These are phyloP conservation scores for Myxozyma udenii DNA, from an alignment of 805 yeast genomes.

Conservation along the genomic window DNA sequence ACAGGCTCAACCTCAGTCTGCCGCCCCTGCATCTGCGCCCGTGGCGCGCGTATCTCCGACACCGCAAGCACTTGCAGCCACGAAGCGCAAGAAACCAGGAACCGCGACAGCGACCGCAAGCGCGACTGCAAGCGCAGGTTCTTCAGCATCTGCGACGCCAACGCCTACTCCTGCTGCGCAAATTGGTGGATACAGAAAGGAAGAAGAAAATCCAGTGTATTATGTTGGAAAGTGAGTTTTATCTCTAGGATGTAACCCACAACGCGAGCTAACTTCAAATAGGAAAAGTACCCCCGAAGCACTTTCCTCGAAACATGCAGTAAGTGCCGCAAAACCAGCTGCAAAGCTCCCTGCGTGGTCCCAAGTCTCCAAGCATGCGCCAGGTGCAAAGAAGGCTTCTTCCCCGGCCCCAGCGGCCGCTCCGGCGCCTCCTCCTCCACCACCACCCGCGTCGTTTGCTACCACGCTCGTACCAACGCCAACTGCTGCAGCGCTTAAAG, in stretches of 20 bases:
- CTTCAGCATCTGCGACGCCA: background rate
- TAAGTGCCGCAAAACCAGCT: background rate
- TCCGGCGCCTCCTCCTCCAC: conserved; percentile 1
- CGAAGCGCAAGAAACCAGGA: background rate
- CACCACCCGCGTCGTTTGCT: background rate
- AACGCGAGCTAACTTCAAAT: background rate
- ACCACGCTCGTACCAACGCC: background rate
- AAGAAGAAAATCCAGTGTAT: background rate
- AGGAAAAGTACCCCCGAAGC: background rate
- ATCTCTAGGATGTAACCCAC: too few species aligned
- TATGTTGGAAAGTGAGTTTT: background rate
- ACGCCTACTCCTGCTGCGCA: background rate
- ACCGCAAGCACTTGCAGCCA: too few species aligned
- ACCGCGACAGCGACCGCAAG: background rate
- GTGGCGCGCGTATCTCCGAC: too few species aligned
- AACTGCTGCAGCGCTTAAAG: background rate
- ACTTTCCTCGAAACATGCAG: background rate
- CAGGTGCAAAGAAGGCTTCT: background rate
- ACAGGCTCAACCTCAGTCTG: background rate
- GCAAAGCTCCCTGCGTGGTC: too few species aligned
- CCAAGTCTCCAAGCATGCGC: too few species aligned
- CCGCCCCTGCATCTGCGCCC: background rate
- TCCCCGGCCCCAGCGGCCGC: background rate
- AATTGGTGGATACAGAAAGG: background rate
- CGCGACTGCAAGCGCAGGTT: background rate